Evolutionary conservation across 768 basidiomycete species (phyloP).

Genomic region (Xerocomellus dryophilus): DNA sequence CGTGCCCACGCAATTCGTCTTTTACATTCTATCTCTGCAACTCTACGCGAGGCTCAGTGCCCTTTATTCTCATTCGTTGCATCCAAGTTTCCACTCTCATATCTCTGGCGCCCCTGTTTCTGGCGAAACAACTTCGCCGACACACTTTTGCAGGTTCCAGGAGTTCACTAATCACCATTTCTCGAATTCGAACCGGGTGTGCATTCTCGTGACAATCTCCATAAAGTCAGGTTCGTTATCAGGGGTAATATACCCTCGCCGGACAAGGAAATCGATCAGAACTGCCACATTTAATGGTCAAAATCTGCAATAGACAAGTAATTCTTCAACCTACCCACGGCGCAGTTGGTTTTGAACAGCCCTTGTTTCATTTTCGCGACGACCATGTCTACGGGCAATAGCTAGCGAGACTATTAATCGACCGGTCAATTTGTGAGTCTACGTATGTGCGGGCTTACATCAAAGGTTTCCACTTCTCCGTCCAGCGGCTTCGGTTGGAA

Average conservation of each 20-base stretch:
- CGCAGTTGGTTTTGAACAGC: slow-evolving; percentile 92
- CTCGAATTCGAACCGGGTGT: slow-evolving; percentile 65
- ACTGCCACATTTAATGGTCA: slow-evolving; percentile 44
- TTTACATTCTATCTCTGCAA: too few species aligned
- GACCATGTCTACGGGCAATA: slow-evolving; percentile 63
- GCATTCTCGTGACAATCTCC: slow-evolving; percentile 73
- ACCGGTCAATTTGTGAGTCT: neutral
- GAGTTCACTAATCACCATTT: slow-evolving; percentile 36
- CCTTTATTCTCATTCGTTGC: neutral
- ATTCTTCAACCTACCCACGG: slow-evolving; percentile 52
- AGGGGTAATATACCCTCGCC: slow-evolving; percentile 80
- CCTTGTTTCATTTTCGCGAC: slow-evolving; percentile 61
- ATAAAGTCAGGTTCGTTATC: slow-evolving; percentile 84
- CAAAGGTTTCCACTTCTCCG: slow-evolving; percentile 92
- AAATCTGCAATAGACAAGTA: neutral
- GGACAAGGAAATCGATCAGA: slow-evolving; percentile 84
- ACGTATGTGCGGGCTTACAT: slow-evolving; percentile 45
- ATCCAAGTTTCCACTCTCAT: neutral
- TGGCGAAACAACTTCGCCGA: neutral
- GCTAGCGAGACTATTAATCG: slow-evolving; percentile 37
- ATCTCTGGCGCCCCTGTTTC: neutral
- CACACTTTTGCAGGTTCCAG: neutral
- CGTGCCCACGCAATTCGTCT: neutral
- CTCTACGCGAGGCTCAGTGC: too few species aligned
- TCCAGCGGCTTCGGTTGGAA: slow-evolving; percentile 75